These are phyloP conservation scores for Alopecurus myosuroides DNA, from an alignment of 176 grass and related monocot genomes.

Conservation along the genomic window DNA sequence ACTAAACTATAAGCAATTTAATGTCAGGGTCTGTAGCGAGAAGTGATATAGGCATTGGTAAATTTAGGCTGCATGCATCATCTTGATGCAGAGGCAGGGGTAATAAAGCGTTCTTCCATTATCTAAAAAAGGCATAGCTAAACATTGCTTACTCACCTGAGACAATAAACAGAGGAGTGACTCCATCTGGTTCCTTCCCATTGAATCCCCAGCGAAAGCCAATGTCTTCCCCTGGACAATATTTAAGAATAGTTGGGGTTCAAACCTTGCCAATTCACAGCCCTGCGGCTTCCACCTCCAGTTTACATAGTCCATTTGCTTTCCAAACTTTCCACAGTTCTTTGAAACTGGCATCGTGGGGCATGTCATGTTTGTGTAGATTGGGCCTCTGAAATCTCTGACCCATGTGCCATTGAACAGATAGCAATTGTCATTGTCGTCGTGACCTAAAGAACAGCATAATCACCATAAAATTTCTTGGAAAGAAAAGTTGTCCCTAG, in stretches of 20 bases:
- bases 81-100: neutral
- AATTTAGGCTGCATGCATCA: neutral
- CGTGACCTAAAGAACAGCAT: neutral
- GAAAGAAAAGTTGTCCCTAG: neutral
- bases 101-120: neutral
- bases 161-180: constrained; percentile 68
- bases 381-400: constrained; percentile 26
- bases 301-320: constrained; percentile 55
- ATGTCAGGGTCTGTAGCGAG: neutral
- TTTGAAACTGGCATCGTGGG: constrained; percentile 38
- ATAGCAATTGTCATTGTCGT: constrained; percentile 26
- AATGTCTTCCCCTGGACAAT: constrained; percentile 43
- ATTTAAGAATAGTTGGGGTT: constrained; percentile 43
- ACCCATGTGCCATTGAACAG: constrained; percentile 55
- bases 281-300: constrained; percentile 56
- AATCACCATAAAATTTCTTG: constrained; percentile 9
- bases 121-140: neutral
- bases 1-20: neutral
- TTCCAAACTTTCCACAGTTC: constrained; percentile 61
- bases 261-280: constrained; percentile 46
- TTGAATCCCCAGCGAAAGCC: constrained; percentile 59
- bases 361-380: constrained; percentile 55
- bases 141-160: constrained; percentile 21
- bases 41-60: neutral
- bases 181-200: constrained; percentile 67